These are phyloP conservation scores for Vanilla planifolia DNA, from an alignment of 106 monocot genomes.

Conservation along the genomic window DNA sequence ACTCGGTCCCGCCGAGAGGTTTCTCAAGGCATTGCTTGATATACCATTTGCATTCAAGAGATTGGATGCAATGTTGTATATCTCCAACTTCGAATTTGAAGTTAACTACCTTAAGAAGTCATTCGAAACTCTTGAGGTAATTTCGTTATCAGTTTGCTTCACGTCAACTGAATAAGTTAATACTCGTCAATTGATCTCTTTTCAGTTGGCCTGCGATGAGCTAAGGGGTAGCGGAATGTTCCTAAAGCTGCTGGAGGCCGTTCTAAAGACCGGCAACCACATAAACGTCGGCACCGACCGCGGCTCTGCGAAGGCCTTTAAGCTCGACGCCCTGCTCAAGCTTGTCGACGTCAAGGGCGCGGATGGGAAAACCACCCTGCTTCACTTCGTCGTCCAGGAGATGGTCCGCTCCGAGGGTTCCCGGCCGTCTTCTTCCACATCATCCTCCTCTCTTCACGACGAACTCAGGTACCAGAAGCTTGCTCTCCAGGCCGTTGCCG, in stretches of 20 bases:
- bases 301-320: constrained; percentile 84
- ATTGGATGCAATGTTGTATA: constrained; percentile 92
- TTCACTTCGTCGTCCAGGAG: constrained; percentile 92
- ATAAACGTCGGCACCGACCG: constrained; percentile 98
- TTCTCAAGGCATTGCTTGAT: constrained; percentile 83
- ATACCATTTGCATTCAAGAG: constrained; percentile 92
- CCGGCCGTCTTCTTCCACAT: constrained; percentile 25
- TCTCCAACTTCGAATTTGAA: constrained; percentile 83
- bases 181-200: constrained; percentile 1
- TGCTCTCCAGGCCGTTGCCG: constrained; percentile 57
- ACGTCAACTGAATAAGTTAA: too few species aligned
- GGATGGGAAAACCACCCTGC: constrained; percentile 84
- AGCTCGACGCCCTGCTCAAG: constrained; percentile 92
- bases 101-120: constrained; percentile 74
- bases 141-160: neutral
- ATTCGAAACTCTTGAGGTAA: constrained; percentile 86
- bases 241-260: constrained; percentile 84
- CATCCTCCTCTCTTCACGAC: constrained; percentile 16
- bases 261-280: constrained; percentile 88
- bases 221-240: constrained; percentile 79
- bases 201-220: constrained; percentile 82
- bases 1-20: constrained; percentile 77
- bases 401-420: constrained; percentile 70
- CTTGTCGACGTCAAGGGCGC: constrained; percentile 84
- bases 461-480: constrained; percentile 42